Evolutionary conservation across 2,329 filamentous ascomycete genomes (phyloP).

Genomic region (Apiospora rasikravindrae): DNA sequence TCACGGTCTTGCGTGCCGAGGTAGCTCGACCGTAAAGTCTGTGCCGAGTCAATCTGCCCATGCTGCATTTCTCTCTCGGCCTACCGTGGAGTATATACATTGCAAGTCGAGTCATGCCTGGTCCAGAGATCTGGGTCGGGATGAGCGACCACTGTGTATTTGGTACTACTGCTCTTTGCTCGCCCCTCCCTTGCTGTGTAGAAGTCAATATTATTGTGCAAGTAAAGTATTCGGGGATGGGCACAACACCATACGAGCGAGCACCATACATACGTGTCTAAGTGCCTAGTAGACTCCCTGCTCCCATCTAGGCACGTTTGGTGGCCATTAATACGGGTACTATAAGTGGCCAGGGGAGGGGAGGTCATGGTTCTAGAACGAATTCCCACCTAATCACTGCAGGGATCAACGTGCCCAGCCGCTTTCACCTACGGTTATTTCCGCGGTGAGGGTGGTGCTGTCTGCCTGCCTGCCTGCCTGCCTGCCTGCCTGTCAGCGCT

Average conservation of each 20-base stretch:
- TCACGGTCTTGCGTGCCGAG: background rate
- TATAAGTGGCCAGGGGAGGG: constrained; percentile 10
- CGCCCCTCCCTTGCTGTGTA: background rate
- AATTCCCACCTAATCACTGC: constrained; percentile 10
- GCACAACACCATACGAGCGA: constrained; percentile 4
- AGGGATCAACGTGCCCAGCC: background rate
- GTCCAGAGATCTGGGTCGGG: constrained; percentile 11
- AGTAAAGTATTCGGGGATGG: background rate
- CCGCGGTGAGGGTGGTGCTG: background rate
- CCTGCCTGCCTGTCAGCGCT: background rate
- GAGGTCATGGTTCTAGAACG: constrained; percentile 3
- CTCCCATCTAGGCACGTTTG: constrained; percentile 7
- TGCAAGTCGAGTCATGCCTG: constrained; percentile 3
- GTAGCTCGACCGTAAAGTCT: background rate
- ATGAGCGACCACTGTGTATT: background rate
- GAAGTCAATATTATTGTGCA: background rate
- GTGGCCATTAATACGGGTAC: constrained; percentile 15
- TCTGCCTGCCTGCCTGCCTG: too few species aligned
- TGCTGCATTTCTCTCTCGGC: background rate
- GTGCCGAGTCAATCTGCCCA: constrained; percentile 12
- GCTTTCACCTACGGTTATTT: constrained; percentile 14
- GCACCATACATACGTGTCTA: constrained; percentile 6
- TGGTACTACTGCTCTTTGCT: background rate
- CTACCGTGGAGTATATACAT: background rate
- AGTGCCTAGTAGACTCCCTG: background rate